phyloP scores from a whole-genome alignment of 2,329 filamentous ascomycete genomes.

The Trichoderma harzianum region DNA sequence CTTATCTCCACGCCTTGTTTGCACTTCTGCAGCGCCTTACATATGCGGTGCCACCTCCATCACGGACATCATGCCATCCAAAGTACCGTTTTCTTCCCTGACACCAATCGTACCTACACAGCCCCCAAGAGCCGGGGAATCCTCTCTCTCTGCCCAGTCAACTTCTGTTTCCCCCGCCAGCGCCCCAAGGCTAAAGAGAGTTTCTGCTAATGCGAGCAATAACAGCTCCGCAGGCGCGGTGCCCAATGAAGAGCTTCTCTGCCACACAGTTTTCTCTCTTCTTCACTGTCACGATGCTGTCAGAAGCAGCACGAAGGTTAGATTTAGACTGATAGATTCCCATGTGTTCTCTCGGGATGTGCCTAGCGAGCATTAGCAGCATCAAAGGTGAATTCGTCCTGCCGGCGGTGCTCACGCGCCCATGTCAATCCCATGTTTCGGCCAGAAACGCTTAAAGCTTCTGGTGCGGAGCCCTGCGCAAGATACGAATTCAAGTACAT shows the following conservation, averaged over 20 bases:
- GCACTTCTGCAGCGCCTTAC: not conserved
- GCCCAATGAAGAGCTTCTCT: not conserved
- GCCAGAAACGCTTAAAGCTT: not conserved
- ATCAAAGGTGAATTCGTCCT: not conserved
- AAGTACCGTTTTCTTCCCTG: not conserved
- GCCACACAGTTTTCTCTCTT: not conserved
- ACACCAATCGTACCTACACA: not conserved
- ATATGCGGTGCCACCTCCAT: conserved; percentile 1
- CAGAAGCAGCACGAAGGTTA: not conserved
- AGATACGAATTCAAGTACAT: not conserved
- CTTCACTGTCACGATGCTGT: not conserved
- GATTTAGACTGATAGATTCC: not conserved
- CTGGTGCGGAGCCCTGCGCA: not conserved
- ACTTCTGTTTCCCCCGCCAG: not conserved
- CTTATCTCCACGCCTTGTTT: not conserved
- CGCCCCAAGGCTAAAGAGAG: not conserved
- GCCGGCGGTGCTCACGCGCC: not conserved
- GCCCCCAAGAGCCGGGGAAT: not conserved
- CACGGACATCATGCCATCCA: not conserved
- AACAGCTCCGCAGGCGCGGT: not conserved
- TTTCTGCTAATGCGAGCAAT: not conserved
- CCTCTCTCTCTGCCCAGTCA: not conserved
- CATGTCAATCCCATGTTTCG: not conserved
- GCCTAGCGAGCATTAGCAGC: not conserved
- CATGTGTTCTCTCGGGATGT: not conserved